Evolutionary conservation across 1,284 basidiomycete species (phyloP).

Genomic region (Fomitopsis schrenkii): DNA sequence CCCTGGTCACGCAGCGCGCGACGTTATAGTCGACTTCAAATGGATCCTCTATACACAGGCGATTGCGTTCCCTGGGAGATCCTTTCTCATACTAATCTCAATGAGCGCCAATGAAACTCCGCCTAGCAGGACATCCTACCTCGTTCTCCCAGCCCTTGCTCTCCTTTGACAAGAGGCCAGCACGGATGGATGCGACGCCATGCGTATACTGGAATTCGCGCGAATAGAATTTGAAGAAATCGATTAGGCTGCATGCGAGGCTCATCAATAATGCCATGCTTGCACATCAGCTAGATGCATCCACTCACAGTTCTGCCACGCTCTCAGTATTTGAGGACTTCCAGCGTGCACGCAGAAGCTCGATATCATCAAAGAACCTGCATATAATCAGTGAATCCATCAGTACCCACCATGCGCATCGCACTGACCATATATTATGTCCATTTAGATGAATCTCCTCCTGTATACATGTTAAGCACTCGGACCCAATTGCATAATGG

Average conservation of each 20-base stretch:
- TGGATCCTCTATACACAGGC: conserved; percentile 96
- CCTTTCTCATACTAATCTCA: conserved; percentile 45
- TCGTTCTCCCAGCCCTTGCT: conserved; percentile 93
- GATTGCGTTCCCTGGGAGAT: conserved; percentile 83
- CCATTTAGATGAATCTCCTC: conserved; percentile 85
- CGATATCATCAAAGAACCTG: conserved; percentile 97
- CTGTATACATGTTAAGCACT: conserved; percentile 33
- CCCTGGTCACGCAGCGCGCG: conserved; percentile 92
- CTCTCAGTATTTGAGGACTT: conserved; percentile 90
- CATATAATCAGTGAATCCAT: conserved; percentile 10
- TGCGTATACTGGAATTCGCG: conserved; percentile 92
- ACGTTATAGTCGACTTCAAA: conserved; percentile 97
- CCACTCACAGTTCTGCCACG: conserved; percentile 84
- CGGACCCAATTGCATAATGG: conserved; percentile 6
- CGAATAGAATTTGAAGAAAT: conserved; percentile 97
- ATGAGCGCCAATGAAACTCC: neutral
- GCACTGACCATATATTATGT: conserved; percentile 73
- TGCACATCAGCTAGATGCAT: neutral
- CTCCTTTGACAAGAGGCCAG: conserved; percentile 87
- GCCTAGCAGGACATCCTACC: conserved; percentile 40
- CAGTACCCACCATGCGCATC: neutral
- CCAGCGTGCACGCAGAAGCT: conserved; percentile 88
- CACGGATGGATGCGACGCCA: conserved; percentile 88
- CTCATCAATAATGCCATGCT: neutral
- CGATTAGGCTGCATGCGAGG: conserved; percentile 66